Percentiles rank a stretch among this genome's conserved stretches.
phyloP scores from a whole-genome alignment of 2,329 filamentous ascomycete genomes.

The Pestalotiopsis sp. region DNA sequence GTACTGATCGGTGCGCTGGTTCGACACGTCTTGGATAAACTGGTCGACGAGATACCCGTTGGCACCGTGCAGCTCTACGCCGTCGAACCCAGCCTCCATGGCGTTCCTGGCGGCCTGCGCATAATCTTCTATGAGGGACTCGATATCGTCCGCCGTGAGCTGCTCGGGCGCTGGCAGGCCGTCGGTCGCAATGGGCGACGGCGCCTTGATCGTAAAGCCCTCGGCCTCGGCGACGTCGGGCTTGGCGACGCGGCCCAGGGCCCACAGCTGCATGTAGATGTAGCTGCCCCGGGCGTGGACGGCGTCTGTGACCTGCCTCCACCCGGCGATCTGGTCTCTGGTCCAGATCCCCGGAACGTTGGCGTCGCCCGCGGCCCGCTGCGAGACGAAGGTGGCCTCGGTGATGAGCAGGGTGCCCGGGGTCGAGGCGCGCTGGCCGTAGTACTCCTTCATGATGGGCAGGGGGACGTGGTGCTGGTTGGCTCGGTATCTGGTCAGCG shows the following conservation, averaged over 20 bases:
- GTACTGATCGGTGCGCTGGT: conserved; percentile 41
- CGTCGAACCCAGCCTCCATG: conserved; percentile 66
- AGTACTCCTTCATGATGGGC: conserved; percentile 32
- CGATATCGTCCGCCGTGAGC: conserved; percentile 66
- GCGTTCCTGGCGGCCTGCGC: conserved; percentile 53
- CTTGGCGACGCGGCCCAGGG: conserved; percentile 52
- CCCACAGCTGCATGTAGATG: conserved; percentile 61
- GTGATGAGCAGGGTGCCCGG: conserved; percentile 48
- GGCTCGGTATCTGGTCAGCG: conserved; percentile 53
- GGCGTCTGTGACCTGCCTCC: conserved; percentile 56
- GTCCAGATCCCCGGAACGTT: conserved; percentile 55
- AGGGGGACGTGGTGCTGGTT: conserved; percentile 38
- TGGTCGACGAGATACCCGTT: conserved; percentile 65
- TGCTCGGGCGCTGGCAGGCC: conserved; percentile 55
- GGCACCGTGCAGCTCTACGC: conserved; percentile 61
- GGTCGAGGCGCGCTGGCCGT: conserved; percentile 25
- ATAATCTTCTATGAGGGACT: conserved; percentile 58
- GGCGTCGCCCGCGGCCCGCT: conserved; percentile 39
- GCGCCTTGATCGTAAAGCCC: conserved; percentile 23
- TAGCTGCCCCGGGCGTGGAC: conserved; percentile 59
- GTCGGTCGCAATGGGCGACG: conserved; percentile 35
- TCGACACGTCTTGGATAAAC: conserved; percentile 49
- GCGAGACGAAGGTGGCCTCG: conserved; percentile 53
- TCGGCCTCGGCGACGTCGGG: conserved; percentile 13
- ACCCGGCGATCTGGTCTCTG: conserved; percentile 50